A percentile compares a stretch with the other conserved stretches of the same genome.
Conservation (phyloP, 495 filamentous ascomycete genomes). For the Monascus purpureus region DNA sequence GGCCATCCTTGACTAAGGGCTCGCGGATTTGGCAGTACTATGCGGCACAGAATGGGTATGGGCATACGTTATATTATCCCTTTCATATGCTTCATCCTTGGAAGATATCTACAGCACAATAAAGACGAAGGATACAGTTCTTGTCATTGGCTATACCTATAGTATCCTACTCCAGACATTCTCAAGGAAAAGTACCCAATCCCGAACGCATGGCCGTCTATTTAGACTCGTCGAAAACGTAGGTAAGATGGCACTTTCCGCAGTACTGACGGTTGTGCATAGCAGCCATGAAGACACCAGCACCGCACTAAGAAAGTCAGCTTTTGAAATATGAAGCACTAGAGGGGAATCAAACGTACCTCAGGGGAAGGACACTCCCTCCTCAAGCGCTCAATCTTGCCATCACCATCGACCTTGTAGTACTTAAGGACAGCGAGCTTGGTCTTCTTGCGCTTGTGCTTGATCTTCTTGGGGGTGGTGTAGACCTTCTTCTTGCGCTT, state of each 20-base stretch:
- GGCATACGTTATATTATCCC: not conserved
- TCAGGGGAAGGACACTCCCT: conserved; percentile 89
- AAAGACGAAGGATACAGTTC: not conserved
- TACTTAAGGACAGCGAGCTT: conserved; percentile 99
- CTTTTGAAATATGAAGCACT: conserved; percentile 16
- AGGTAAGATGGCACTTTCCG: conserved; percentile 97
- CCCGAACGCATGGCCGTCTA: too few species aligned
- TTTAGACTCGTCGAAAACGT: conserved; percentile 89
- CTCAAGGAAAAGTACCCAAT: not conserved
- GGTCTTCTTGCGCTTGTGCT: conserved; percentile 99
- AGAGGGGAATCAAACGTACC: conserved; percentile 39
- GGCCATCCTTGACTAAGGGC: too few species aligned
- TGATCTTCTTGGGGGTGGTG: conserved; percentile 99
- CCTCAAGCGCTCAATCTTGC: conserved; percentile 98
- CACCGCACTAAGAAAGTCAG: conserved; percentile 59
- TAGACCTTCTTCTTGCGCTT: conserved; percentile 99
- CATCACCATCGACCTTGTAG: conserved; percentile 99
- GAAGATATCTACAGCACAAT: not conserved
- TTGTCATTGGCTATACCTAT: too few species aligned
- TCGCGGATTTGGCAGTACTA: too few species aligned
- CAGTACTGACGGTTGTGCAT: conserved; percentile 99
- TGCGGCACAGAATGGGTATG: too few species aligned
- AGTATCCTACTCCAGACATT: too few species aligned
- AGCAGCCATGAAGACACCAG: conserved; percentile 99
- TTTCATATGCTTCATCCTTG: not conserved